Evolutionary conservation across 1,284 basidiomycete genomes (phyloP).

Genomic region (Sanghuangporus sanghuang): DNA sequence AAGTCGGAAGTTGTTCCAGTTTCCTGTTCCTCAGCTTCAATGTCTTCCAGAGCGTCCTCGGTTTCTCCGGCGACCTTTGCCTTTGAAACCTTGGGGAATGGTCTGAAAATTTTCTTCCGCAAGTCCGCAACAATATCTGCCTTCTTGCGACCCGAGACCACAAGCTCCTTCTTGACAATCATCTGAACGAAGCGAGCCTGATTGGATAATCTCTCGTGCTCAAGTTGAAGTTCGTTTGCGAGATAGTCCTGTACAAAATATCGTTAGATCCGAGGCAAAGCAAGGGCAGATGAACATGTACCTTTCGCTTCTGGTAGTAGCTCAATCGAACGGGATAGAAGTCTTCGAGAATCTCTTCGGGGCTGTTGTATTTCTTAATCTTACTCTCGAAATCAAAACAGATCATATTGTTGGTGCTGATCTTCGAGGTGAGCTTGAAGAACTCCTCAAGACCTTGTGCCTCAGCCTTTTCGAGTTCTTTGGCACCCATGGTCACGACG

Average conservation of each 20-base stretch:
- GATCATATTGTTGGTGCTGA: constrained; percentile 96
- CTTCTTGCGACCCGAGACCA: constrained; percentile 92
- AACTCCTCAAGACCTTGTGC: constrained; percentile 85
- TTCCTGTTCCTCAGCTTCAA: constrained; percentile 37
- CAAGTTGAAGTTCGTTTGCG: constrained; percentile 78
- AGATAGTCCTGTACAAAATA: constrained; percentile 63
- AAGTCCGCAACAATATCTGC: constrained; percentile 83
- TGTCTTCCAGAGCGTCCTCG: constrained; percentile 59
- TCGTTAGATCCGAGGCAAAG: not conserved
- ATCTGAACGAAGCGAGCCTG: constrained; percentile 97
- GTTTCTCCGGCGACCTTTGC: constrained; percentile 70
- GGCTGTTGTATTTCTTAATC: constrained; percentile 89
- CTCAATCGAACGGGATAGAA: constrained; percentile 90
- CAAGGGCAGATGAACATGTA: constrained; percentile 27
- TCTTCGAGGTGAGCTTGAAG: constrained; percentile 84
- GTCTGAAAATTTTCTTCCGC: constrained; percentile 79
- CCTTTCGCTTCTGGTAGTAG: constrained; percentile 95
- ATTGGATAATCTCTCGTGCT: constrained; percentile 86
- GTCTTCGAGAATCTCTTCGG: constrained; percentile 92
- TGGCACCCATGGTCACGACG: constrained; percentile 75
- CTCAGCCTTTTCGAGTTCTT: constrained; percentile 83
- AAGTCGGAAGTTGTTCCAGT: constrained; percentile 62
- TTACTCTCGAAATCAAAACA: constrained; percentile 96
- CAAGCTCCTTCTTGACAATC: constrained; percentile 88
- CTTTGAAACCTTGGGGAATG: constrained; percentile 79